Evolutionary conservation across 768 basidiomycete genomes (phyloP), one percentile per base, ranked within the genome.

Genomic region (Cystofilobasidium ferigula): DNA sequence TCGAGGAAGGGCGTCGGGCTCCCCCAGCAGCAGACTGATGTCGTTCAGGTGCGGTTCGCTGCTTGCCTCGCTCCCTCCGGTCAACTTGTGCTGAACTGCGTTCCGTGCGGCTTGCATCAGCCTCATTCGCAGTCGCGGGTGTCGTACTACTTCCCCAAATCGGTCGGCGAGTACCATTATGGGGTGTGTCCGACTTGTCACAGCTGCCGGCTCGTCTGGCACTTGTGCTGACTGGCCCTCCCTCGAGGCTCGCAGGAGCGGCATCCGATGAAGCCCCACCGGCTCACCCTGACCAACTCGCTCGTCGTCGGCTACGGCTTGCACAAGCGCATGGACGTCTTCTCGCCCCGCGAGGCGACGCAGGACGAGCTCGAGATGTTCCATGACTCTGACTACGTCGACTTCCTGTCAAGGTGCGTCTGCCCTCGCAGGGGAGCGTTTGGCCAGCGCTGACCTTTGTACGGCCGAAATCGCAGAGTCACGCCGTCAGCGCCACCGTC

Each of bases 251-350:
- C 32, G 8, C 71, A 98, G 94, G 91, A 95, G 82, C 84, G 87
- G 57, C 94, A 99, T 78, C 94, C 94, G 2, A 99, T 99, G 94
- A 95, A 97, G 76, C 94, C 94, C 5, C 91, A 95, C 72, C 82
- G 94, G 30, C 78, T 99, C n/a, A 92, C 94, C 3, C 77, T 99
- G 62, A 98, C 95, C 22, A 99, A 97, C 71, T 86, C 92, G 1
- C 82, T 99, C 56, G 93, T 98, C 16, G 83, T 94, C 77, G 94
- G 93, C 0, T 99, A 98, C 73, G 94, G 91, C 20, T 79, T 99
- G 20, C 91, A 98, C 79, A 89, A 94, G 71, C 86, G 89, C 71
- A 94, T 99, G 72, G 89, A 95, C 71, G 88, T 95, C 42, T 93
- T 89, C 75, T 85, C 87, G 71, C 93, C 94, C 3, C 82, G 89